phyloP scores from a whole-genome alignment of 495 filamentous ascomycete species.

The Xylaria scruposa region DNA sequence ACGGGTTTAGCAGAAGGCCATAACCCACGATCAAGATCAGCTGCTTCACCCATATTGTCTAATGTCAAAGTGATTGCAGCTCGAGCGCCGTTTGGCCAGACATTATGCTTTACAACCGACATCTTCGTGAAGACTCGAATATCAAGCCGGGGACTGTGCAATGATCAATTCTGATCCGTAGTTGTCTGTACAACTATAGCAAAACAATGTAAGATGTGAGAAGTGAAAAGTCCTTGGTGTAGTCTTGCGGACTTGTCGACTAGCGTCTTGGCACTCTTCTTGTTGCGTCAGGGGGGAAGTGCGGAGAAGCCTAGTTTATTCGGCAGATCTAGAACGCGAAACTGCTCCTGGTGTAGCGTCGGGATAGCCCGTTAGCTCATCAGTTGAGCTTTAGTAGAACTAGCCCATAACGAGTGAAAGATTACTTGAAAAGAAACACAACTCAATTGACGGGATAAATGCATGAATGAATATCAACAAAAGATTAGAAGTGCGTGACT shows the following conservation, averaged over 20 bases:
- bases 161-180: background rate
- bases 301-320: no score
- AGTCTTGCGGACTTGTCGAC: no score
- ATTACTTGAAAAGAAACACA: no score
- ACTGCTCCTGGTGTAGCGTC: no score
- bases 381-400: no score
- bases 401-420: no score
- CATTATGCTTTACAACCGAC: background rate
- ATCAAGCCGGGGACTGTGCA: background rate
- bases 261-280: background rate
- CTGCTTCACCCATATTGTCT: conserved; percentile 51
- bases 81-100: conserved; percentile 38
- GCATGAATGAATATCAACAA: no score
- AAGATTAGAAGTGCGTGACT: no score
- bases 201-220: background rate
- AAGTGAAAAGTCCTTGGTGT: background rate
- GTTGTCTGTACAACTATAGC: background rate
- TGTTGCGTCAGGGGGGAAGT: background rate
- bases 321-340: no score
- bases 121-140: background rate
- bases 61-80: conserved; percentile 47
- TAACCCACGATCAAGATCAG: conserved; percentile 37
- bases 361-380: no score
- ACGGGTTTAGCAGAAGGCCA: conserved; percentile 36
- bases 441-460: no score